Base-by-base conservation (phyloP, 1,139 yeast species). In the Kodamaea derodonti region DNA sequence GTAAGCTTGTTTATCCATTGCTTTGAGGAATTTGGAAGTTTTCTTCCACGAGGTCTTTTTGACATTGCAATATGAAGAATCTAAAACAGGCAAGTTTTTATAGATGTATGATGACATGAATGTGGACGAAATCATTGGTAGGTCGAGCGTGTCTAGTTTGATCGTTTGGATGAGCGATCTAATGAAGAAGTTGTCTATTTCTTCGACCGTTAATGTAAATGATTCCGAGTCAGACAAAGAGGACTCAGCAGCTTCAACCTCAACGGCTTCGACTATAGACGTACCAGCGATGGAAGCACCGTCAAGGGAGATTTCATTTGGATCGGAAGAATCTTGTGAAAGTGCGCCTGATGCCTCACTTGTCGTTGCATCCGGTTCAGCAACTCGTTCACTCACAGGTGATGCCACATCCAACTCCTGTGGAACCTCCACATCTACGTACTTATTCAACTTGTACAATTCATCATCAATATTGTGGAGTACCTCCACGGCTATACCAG, bases 11-110 rank as follows among this genome's bases (percentile, higher is more conserved):
- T 87, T 90, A 43, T 84, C 95, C 81, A 88, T 86, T 4, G 84
- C 80, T 52, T 87, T 90, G 37, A 90, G 63, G 49, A 80, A 87
- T 56, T 88, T 90, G 14, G 90, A 73, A 1, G 94, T 78, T 52
- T 92, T 92, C 56, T 84, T 88, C 95, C 95, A 90, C 3, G 90
- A 77, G 0, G 96, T 81, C 49, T 79, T 82, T 57, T 88, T 90
- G 49, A 92, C 75, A 40, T 75, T 79, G 29, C 86, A 74, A 30
- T 68, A 69, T n/a, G 60, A 57, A 1, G 73, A 56, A 43, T 76
- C 77, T 28, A 67, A 49, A 11, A 59, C 58, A 0, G 95, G 95
- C n/a, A 90, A 60, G 54, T 87, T 85, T 35, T 75, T 80, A 46
- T 79, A 68, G 11, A 88, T 65, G 49, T 80, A 77, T 31, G 70